These are phyloP conservation scores for Backusella psychrophila DNA, from an alignment of 192 early-diverging fungal species.

Conservation along the genomic window DNA sequence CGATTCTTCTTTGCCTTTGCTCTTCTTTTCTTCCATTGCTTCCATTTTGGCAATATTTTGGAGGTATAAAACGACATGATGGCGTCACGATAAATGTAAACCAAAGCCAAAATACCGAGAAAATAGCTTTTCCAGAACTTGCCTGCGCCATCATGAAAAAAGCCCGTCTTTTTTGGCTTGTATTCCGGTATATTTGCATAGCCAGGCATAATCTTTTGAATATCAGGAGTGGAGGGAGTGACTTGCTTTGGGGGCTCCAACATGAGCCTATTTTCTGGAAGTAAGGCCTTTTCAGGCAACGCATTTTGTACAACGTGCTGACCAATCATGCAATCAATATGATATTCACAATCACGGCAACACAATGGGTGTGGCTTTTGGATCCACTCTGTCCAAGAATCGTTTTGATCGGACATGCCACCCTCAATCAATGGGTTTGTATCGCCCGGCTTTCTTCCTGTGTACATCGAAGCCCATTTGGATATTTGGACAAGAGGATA, in stretches of 20 bases:
- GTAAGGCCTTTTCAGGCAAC: background rate
- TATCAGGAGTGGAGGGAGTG: background rate
- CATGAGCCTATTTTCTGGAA: background rate
- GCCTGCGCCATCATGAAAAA: conserved; percentile 24
- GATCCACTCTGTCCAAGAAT: background rate
- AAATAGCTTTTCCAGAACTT: conserved; percentile 33
- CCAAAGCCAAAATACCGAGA: background rate
- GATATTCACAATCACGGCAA: conserved; percentile 21
- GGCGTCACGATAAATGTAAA: conserved; percentile 17
- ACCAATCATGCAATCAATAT: conserved; percentile 47
- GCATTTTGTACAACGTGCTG: conserved; percentile 31
- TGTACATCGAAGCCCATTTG: conserved; percentile 33
- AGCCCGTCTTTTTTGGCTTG: conserved; percentile 5
- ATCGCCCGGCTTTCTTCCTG: conserved; percentile 14
- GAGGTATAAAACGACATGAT: background rate
- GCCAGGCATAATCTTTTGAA: background rate
- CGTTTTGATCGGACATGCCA: conserved; percentile 1
- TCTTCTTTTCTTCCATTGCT: background rate
- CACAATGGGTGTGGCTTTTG: conserved; percentile 15
- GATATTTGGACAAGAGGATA: conserved; percentile 59
- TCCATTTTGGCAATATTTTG: conserved; percentile 10
- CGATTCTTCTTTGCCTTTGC: conserved; percentile 8
- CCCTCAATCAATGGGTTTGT: conserved; percentile 10
- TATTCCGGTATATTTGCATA: background rate
- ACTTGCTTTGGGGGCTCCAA: background rate